Percentiles rank a stretch among this genome's conserved stretches.
Conservation (phyloP, 352 stramenopile species). For the Globisporangium rhizosaccharum region DNA sequence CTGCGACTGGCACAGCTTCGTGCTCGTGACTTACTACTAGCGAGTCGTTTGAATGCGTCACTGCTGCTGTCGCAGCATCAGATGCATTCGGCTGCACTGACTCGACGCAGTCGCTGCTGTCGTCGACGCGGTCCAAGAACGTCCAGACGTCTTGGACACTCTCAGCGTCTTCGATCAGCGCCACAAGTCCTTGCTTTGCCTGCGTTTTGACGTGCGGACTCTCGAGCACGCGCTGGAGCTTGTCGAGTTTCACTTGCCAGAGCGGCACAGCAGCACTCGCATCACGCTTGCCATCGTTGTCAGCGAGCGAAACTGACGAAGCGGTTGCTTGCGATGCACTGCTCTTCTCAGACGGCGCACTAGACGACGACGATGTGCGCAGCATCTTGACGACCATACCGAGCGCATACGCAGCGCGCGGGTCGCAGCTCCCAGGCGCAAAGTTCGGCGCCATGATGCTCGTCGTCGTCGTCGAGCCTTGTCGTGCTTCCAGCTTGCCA, state of each 20-base stretch:
- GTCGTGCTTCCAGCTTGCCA: too few species aligned
- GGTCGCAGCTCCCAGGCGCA: conserved; percentile 8
- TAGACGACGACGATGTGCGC: background rate
- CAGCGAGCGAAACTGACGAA: background rate
- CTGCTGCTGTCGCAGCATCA: background rate
- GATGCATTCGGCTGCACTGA: background rate
- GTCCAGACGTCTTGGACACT: conserved; percentile 9
- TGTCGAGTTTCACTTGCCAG: conserved; percentile 11
- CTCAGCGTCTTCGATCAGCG: conserved; percentile 14
- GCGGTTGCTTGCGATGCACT: background rate
- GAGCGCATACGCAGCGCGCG: conserved; percentile 29
- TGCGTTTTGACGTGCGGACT: conserved; percentile 5
- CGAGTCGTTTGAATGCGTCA: background rate
- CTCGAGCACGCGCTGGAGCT: conserved; percentile 14
- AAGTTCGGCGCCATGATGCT: conserved; percentile 12
- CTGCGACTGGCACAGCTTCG: background rate
- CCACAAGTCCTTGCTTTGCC: conserved; percentile 12
- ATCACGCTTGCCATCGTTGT: background rate
- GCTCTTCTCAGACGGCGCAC: too few species aligned
- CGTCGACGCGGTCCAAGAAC: conserved; percentile 5
- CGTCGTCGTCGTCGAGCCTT: background rate
- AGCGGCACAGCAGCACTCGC: background rate
- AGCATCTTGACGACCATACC: conserved; percentile 24
- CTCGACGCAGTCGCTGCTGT: background rate
- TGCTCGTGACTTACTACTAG: background rate